Evolutionary conservation across 2,329 filamentous ascomycete species (phyloP).

Genomic region (Trichophyton verrucosum): DNA sequence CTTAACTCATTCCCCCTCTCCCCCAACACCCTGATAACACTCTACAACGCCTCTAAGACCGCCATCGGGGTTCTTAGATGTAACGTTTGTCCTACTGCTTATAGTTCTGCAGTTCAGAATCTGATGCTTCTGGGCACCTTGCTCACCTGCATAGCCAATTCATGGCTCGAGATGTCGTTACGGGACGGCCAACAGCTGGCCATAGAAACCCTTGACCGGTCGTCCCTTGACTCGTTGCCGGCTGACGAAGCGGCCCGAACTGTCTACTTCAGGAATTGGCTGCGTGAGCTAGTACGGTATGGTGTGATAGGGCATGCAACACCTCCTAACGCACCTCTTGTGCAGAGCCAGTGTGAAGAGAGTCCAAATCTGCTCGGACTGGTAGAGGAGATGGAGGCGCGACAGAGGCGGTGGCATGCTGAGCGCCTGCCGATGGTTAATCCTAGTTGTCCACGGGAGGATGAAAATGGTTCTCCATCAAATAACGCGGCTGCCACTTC

Average conservation of each 20-base stretch:
- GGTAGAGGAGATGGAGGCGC: constrained; percentile 30
- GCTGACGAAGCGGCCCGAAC: constrained; percentile 19
- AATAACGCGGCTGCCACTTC: too few relatives aligned
- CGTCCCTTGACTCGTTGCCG: constrained; percentile 20
- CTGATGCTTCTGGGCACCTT: constrained; percentile 36
- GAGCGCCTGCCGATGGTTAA: not conserved
- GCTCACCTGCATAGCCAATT: constrained; percentile 33
- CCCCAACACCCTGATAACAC: constrained; percentile 31
- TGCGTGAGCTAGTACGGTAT: constrained; percentile 26
- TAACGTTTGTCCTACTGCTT: constrained; percentile 29
- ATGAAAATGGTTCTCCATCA: not conserved
- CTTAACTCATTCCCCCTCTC: constrained; percentile 33
- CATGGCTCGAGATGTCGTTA: constrained; percentile 31
- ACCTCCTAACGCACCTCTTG: constrained; percentile 15
- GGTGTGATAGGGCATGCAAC: constrained; percentile 25
- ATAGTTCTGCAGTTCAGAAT: constrained; percentile 33
- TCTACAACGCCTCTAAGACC: constrained; percentile 32
- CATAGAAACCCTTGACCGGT: constrained; percentile 22
- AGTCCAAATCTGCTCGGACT: constrained; percentile 27
- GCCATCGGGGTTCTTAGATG: constrained; percentile 33
- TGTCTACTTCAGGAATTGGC: constrained; percentile 27
- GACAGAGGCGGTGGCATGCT: constrained; percentile 33
- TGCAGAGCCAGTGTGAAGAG: constrained; percentile 20
- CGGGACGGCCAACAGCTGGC: constrained; percentile 27
- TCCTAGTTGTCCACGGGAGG: not conserved